A percentile compares a stretch with the other conserved stretches of the same genome.
Evolutionary conservation across 2,329 filamentous ascomycete genomes (phyloP).

Genomic region (Diaporthe velutina): DNA sequence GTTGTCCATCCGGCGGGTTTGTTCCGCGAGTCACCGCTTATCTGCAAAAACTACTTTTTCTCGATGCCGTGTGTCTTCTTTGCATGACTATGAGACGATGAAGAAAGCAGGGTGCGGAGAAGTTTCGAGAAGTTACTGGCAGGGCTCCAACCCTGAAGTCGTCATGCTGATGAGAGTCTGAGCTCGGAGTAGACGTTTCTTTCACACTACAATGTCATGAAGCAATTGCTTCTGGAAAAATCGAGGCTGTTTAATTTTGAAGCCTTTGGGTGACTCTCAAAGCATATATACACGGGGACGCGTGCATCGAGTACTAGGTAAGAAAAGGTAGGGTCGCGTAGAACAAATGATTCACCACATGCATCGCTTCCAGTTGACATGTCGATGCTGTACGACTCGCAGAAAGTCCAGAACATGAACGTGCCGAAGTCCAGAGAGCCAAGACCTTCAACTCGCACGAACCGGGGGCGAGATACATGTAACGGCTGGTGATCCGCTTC

Average conservation of each 20-base stretch:
- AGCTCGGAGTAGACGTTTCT: not conserved
- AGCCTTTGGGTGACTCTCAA: too few species aligned
- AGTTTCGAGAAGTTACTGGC: not conserved
- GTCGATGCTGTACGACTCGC: not conserved
- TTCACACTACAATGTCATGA: too few species aligned
- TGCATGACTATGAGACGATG: constrained; percentile 12
- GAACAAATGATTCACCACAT: not conserved
- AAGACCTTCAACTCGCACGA: too few species aligned
- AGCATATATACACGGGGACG: not conserved
- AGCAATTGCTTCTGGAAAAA: too few species aligned
- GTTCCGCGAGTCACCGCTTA: constrained; percentile 23
- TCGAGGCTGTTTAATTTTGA: not conserved
- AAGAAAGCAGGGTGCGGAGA: not conserved
- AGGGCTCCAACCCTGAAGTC: not conserved
- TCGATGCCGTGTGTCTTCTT: not conserved
- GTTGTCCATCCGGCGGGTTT: not conserved
- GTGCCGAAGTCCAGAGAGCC: not conserved
- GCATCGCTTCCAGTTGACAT: not conserved
- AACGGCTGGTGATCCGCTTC: not conserved
- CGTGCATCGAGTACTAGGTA: not conserved
- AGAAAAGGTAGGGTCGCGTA: not conserved
- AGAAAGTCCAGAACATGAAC: not conserved
- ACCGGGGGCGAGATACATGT: not conserved
- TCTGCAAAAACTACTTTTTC: constrained; percentile 21
- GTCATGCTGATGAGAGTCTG: not conserved